Evolutionary conservation across 2,329 filamentous ascomycete species (phyloP), one percentile per base, ranked within the genome.

Genomic region (Trichothecium roseum): DNA sequence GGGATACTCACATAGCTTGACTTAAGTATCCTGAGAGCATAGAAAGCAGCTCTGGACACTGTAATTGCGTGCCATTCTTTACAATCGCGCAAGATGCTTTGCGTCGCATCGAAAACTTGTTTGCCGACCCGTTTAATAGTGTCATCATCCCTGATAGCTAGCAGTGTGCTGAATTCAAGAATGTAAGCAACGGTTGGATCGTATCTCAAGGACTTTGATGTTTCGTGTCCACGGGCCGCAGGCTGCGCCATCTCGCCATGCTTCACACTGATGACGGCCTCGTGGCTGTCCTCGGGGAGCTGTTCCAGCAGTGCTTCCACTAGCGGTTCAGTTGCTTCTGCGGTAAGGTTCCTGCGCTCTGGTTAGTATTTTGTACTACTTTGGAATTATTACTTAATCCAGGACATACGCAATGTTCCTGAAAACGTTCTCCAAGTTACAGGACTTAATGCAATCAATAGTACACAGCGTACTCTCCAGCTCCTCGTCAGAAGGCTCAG

Each of bases 401-500:
- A 24, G 6, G 34, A 64, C 75, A 68, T 64, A 86, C 78, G 75
- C 72, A 43, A 96, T 80, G 50, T 94, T 94, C 10, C 74, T 70
- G 46, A 96, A 79, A 3, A 96, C 78, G 42, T 83, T 77, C 39
- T 80, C 78, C 52, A 96, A 81, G 37, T 82, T 79, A 55, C 91
- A 98, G 30, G 86, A 82, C 46, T 84, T 89, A 29, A 98, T 79
- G 50, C 89, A 98, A 54, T 96, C 91, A 3, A 95, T 84, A 1
- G 91, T 89, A 53, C 84, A 91, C 8, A 98, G 66, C 0, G 91
- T 96, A 53, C 91, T 94, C 51, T 98, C 91, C 20, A 98, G 70
- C 55, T 98, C 91, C 54, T 96, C 89, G 44, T 96, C 87, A 2
- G 91, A 96, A 3, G 91, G 91, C 60, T 98, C 91, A 0, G 91